phyloP scores from a whole-genome alignment of 139 green algal species.

The Protoeuglena noctilucae region DNA sequence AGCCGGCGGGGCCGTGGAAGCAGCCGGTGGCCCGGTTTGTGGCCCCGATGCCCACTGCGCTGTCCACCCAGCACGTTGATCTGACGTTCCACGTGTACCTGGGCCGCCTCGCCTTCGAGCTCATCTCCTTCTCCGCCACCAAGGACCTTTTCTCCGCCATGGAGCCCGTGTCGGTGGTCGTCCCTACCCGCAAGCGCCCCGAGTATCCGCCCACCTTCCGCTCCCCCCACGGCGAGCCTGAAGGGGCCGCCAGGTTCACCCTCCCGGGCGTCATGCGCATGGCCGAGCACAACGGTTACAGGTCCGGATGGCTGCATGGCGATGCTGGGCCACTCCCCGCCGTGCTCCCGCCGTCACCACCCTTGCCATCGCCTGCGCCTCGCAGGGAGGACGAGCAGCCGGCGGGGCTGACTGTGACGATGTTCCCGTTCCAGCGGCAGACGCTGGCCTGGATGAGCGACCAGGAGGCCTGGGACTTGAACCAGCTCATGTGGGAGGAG shows the following conservation, averaged over 20 bases:
- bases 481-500: not conserved
- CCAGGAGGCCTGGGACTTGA: not conserved
- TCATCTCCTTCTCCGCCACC: not conserved
- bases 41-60: not conserved
- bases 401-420: not conserved
- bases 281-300: not conserved
- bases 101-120: not conserved
- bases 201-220: not conserved
- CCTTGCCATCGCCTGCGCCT: too few relatives aligned
- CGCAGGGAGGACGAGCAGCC: not conserved
- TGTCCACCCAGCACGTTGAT: not conserved
- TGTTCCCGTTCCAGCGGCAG: not conserved
- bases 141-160: not conserved
- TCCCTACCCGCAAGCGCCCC: not conserved
- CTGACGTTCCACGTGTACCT: not conserved
- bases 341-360: too few relatives aligned
- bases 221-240: not conserved
- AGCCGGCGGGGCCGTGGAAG: not conserved
- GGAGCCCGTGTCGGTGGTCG: not conserved
- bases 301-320: too few relatives aligned
- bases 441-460: slow-evolving; percentile 1
- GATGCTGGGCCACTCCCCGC: too few relatives aligned
- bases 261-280: not conserved
- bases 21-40: not conserved
- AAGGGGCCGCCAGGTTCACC: not conserved